Percentiles rank a stretch among this genome's conserved stretches.
These are phyloP conservation scores for Neoascochyta sp. DNA, from an alignment of 2,329 filamentous ascomycete species.

Conservation along the genomic window DNA sequence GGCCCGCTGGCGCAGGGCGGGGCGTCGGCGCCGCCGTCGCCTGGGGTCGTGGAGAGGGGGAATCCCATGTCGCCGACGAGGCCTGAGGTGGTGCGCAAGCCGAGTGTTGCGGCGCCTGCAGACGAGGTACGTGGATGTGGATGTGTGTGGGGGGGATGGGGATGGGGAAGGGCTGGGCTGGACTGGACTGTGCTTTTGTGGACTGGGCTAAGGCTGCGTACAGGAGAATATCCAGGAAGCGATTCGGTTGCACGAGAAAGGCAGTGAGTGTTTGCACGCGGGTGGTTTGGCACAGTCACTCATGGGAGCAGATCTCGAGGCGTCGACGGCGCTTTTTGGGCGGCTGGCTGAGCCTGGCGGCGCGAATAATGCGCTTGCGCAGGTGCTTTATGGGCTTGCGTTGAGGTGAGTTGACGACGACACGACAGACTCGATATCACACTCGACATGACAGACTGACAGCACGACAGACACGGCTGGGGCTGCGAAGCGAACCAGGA, in stretches of 20 bases:
- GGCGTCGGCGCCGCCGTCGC: conserved; percentile 27
- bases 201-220: no score
- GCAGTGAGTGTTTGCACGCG: conserved; percentile 45
- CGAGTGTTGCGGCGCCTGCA: conserved; percentile 35
- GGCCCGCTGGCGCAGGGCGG: conserved; percentile 43
- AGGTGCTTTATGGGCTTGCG: conserved; percentile 92
- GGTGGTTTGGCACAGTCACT: conserved; percentile 8
- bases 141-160: conserved; percentile 5
- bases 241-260: conserved; percentile 87
- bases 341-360: conserved; percentile 77
- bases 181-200: no score
- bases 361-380: conserved; percentile 86
- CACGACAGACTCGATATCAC: no score
- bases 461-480: conserved; percentile 74
- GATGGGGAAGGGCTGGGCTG: conserved; percentile 1
- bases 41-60: conserved; percentile 19
- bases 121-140: conserved; percentile 37
- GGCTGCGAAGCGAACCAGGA: conserved; percentile 71
- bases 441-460: conserved; percentile 1
- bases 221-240: conserved; percentile 81
- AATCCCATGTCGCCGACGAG: conserved; percentile 14
- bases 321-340: conserved; percentile 82
- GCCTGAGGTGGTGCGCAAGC: conserved; percentile 32
- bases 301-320: conserved; percentile 55
- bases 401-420: conserved; percentile 72